Evolutionary conservation across 768 basidiomycete species (phyloP), one percentile per base, ranked within the genome.

Genomic region (Pisolithus sp.): DNA sequence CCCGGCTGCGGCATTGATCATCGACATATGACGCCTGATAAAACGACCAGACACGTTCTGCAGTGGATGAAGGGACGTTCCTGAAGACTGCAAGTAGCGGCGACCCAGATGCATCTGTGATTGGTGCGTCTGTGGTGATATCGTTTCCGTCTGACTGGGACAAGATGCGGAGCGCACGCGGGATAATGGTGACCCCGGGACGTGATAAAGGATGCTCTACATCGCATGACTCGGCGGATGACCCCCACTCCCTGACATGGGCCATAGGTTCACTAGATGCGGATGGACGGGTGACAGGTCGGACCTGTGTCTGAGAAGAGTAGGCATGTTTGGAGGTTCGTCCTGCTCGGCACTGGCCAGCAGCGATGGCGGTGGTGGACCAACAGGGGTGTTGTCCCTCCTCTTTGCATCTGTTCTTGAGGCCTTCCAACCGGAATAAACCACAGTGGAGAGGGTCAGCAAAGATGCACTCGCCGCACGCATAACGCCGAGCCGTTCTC

Each of bases 1-100:
- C 73, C 72, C 7, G 69, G 59, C 46, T 65, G 68, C 0, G 67
- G 57, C 51, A 66, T 59, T 20, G 63, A 64, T 45, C 23, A 26
- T 85, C 0, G 81, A 88, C 2, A 88, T 89, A 59, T 89, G 86
- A 23, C 89, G 74, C 12, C 88, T 77, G 5, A 75, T 63, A 20
- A 81, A 78, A 15, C 72, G 76, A 28, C 50, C 58, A 5, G 68
- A 59, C 18, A 51, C 45, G 7, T 56, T 54, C 31, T 42, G 15
- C 0, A 80, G 76, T 4, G 82, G 81, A 39, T 81, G 82, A 3
- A 82, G 77, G 61, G 76, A 75, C 3, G 73, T 76, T 60, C 71
- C 81, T 57, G 59, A 69, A 48, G 62, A 62, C 21, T 66, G 51
- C 66, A 71, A 36, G 68, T 13, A 61, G 51, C 26, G 63, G 56